Base-by-base conservation (phyloP, 78 protist genomes). In the Goniomonas avonlea region DNA sequence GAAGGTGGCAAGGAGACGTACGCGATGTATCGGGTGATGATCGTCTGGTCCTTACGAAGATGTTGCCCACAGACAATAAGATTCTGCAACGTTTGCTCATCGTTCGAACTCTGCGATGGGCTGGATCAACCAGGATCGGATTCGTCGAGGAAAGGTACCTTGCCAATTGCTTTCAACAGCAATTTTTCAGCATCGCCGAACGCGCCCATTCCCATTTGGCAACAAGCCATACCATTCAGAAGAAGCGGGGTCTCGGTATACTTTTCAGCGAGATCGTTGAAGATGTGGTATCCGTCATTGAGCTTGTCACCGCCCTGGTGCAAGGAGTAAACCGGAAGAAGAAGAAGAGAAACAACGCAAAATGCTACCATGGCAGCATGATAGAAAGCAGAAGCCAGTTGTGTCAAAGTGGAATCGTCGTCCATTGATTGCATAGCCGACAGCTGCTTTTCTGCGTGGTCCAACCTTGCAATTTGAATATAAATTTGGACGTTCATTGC, bases 381-480 rank as follows among this genome's bases (percentile, higher is more conserved):
- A n/a, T n/a, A n/a, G 50, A 43, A 43, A 11, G 50, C 50, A 11
- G 50, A 15, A 11, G 50, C 13, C 29, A 70, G 77, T 60, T 70
- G 77, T 11, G 77, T 70, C 35, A 70, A 60, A 15, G 77, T 70
- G 43, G 77, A 56, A 39, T 70, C 77, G 60, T 70, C 77, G 43
- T 70, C 77, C 77, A 47, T 47, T 32, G 43, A 60, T 39, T 37
- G 20, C 77, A 70, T 70, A n/a, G 35, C 47, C 77, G 38, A 17
- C 38, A 66, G 74, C 74, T 27, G 31, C 74, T 66, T 66, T 53
- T 66, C 56, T 13, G 74, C 74, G 34, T 17, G 29, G n/a, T n/a
- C n/a, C n/a, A n/a, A n/a, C n/a, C n/a, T n/a, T n/a, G n/a, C n/a
- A n/a, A n/a, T n/a, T n/a, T 60, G 56, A 11, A 70, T 1, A 40